These are phyloP conservation scores for Petunia secreta DNA, from an alignment of 257 asterid species.

Conservation along the genomic window DNA sequence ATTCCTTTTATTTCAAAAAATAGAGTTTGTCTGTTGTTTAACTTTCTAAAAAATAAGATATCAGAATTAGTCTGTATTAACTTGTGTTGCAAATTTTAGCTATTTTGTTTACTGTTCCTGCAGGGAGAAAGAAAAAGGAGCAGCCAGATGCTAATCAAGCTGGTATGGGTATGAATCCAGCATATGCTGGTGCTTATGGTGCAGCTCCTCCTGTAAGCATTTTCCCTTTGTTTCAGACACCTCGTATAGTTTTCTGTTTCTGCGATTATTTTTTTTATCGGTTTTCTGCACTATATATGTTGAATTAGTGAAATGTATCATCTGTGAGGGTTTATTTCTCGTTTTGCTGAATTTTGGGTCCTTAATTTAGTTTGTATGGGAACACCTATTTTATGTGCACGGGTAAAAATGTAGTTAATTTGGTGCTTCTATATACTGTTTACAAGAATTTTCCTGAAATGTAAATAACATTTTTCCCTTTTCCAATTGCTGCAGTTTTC, in stretches of 20 bases:
- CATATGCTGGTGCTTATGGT: constrained; percentile 77
- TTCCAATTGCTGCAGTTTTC: constrained; percentile 59
- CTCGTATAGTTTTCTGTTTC: not conserved
- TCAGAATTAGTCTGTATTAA: no score
- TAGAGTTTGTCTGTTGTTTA: not conserved
- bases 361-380: not conserved
- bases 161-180: constrained; percentile 63
- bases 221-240: constrained; percentile 1
- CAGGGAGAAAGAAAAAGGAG: constrained; percentile 94
- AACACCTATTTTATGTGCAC: not conserved
- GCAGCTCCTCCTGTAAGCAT: constrained; percentile 87
- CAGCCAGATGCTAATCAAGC: constrained; percentile 80
- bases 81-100: constrained; percentile 4
- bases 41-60: not conserved
- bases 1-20: constrained; percentile 5
- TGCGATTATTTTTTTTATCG: no score
- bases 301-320: constrained; percentile 4
- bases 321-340: not conserved
- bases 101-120: constrained; percentile 26
- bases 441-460: no score
- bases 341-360: not conserved
- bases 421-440: not conserved
- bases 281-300: not conserved
- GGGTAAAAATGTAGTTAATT: not conserved
- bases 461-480: not conserved